Evolutionary conservation across 495 filamentous ascomycete species (phyloP), one percentile per base, ranked within the genome.

Genomic region (Cryomyces antarcticus): DNA sequence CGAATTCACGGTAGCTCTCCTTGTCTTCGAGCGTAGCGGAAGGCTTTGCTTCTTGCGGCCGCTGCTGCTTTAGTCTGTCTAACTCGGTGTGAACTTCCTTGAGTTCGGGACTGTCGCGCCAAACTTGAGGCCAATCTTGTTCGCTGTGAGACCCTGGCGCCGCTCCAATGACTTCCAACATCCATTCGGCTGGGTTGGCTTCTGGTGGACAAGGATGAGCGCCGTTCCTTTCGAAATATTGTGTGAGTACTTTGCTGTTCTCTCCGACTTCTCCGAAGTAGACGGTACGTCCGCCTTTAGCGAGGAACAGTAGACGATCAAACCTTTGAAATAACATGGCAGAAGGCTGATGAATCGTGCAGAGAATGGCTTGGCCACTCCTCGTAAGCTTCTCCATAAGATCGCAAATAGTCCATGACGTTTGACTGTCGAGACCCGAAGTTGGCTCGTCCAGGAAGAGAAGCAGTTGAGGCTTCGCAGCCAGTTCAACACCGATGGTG

Each of bases 321-420:
- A 96, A 96, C 43, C 81, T 73, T 55, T 92, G 77, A 66, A 96
- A 89, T 36, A 96, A 67, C 62, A 88, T 80, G 34, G 83, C 82
- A 0, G 80, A 86, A 3, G 85, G 85, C 52, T 96, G 88, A 59
- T 96, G 88, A 47, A 96, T 93, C 5, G 85, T 93, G 57, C 82
- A 88, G 10, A 93, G 70, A 57, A 93, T 78, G 30, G 85, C 82
- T 56, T 92, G 84, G 7, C 85, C 85, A 50, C 71, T 76, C 57
- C 82, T 77, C 39, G 83, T 79, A 30, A 93, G 66, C 55, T 87
- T 88, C 46, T 81, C 71, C 37, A 93, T 69, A 17, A 93, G 68
- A 38, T 72, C 69, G 41, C 80, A 68, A 46, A 93, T 89, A 27
- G 81, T 74, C 80, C 79, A 93, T 7, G 85, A 81, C 2, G 82